Conservation (phyloP, 345 rosid species). For the Eutrema heterophyllum region DNA sequence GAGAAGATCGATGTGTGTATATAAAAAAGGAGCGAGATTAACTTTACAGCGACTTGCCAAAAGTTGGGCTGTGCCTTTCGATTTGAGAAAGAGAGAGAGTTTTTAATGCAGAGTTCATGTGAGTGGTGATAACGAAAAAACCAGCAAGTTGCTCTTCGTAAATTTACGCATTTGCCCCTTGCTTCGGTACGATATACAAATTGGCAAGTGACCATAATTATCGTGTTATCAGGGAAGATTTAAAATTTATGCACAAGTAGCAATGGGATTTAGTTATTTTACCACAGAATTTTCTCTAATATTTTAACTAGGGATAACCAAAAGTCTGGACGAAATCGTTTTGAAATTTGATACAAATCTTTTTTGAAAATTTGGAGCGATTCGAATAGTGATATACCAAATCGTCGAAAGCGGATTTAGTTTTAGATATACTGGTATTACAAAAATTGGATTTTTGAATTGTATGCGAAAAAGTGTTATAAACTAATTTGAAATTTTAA, state of each 20-base stretch:
- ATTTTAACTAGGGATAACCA: background rate
- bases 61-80: constrained; percentile 26
- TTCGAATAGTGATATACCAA: background rate
- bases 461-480: background rate
- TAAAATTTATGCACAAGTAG: background rate
- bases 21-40: constrained; percentile 14
- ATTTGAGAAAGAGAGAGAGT: constrained; percentile 20
- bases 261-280: background rate
- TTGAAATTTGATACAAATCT: background rate
- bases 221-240: background rate
- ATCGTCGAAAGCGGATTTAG: background rate
- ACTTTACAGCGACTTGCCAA: constrained; percentile 32
- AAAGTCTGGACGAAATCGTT: background rate
- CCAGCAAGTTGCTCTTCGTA: constrained; percentile 12
- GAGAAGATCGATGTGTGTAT: constrained; percentile 2
- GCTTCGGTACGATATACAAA: background rate
- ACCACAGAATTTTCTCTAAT: background rate
- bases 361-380: background rate
- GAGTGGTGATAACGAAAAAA: constrained; percentile 27
- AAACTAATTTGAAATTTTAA: background rate
- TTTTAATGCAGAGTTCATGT: constrained; percentile 38
- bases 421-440: background rate
- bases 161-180: constrained; percentile 20
- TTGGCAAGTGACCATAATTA: constrained; percentile 14
- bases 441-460: background rate